These are phyloP conservation scores for Macrophomina phaseolina DNA, from an alignment of 2,329 filamentous ascomycete genomes.

Conservation along the genomic window DNA sequence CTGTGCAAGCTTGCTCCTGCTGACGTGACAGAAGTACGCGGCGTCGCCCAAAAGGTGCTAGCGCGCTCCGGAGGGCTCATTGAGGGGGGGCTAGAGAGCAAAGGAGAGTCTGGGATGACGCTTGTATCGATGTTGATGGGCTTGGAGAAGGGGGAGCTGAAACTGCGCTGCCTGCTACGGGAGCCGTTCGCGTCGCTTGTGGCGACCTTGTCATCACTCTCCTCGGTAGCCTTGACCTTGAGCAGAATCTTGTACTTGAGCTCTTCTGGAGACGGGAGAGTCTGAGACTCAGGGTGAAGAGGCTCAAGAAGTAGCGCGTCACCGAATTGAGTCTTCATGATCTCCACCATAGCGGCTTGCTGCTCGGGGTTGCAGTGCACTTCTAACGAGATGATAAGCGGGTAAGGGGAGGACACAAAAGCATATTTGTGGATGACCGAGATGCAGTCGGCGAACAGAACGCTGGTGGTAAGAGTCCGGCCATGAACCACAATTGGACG, in stretches of 20 bases:
- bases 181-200: constrained; percentile 44
- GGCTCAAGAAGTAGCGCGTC: constrained; percentile 79
- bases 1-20: constrained; percentile 58
- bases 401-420: constrained; percentile 84
- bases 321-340: constrained; percentile 84
- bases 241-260: constrained; percentile 83
- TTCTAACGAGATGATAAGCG: constrained; percentile 92
- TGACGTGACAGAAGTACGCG: constrained; percentile 63
- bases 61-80: constrained; percentile 58
- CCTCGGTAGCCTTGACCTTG: constrained; percentile 87
- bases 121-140: constrained; percentile 66
- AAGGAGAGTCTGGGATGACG: constrained; percentile 54
- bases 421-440: constrained; percentile 94
- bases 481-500: constrained; percentile 91
- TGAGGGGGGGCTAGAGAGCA: constrained; percentile 59
- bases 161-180: constrained; percentile 62
- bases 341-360: constrained; percentile 85
- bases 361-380: constrained; percentile 88
- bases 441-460: constrained; percentile 90
- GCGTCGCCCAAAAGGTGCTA: constrained; percentile 53
- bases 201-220: constrained; percentile 53
- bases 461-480: constrained; percentile 83
- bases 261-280: constrained; percentile 84
- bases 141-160: constrained; percentile 77
- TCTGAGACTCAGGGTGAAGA: constrained; percentile 68